These are phyloP conservation scores for Pisolithus sp. DNA, from an alignment of 768 basidiomycete genomes.

Conservation along the genomic window DNA sequence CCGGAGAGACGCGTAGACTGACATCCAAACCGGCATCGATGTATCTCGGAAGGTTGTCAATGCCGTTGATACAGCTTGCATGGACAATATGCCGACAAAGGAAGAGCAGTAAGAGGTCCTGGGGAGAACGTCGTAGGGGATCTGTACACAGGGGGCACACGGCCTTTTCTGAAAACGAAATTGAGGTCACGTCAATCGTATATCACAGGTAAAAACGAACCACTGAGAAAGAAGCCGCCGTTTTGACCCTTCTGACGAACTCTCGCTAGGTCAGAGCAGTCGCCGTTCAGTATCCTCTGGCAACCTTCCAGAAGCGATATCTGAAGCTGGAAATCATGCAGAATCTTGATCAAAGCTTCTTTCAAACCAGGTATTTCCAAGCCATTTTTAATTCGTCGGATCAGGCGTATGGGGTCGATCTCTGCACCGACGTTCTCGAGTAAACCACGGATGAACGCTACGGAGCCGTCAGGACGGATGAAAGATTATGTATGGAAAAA, in stretches of 20 bases:
- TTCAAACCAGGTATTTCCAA: conserved; percentile 95
- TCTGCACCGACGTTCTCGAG: conserved; percentile 95
- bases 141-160: conserved; percentile 62
- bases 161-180: conserved; percentile 42
- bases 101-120: conserved; percentile 66
- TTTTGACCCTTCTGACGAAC: conserved; percentile 71
- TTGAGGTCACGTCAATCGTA: neutral
- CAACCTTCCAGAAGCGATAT: conserved; percentile 91
- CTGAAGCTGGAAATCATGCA: conserved; percentile 94
- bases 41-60: conserved; percentile 54
- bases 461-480: neutral
- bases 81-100: conserved; percentile 88
- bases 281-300: conserved; percentile 77
- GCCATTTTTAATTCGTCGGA: conserved; percentile 92
- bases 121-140: conserved; percentile 50
- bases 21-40: conserved; percentile 47
- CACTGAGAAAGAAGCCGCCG: conserved; percentile 68
- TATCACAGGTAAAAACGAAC: conserved; percentile 38
- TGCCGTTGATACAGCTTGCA: conserved; percentile 65
- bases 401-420: conserved; percentile 90
- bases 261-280: conserved; percentile 66
- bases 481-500: neutral
- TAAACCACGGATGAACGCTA: conserved; percentile 90
- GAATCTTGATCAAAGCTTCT: conserved; percentile 90
- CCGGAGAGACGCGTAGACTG: conserved; percentile 31